Base-by-base conservation (phyloP, 768 basidiomycete species). In the Gloeopeniophorella convolvens region DNA sequence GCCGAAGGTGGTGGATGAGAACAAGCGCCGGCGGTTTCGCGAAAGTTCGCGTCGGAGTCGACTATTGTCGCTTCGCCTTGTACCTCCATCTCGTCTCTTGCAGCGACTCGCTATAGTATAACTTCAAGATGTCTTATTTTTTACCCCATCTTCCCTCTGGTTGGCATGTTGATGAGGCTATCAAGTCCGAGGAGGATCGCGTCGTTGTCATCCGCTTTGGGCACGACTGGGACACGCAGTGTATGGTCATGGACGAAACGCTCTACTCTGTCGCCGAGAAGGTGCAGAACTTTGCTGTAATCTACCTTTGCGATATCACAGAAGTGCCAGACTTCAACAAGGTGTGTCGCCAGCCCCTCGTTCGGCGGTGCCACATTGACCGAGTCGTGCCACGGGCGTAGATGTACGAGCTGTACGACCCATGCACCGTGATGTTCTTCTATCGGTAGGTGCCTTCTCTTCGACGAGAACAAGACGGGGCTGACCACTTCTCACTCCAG, bases 401-500 rank as follows among this genome's bases (percentile, higher is more conserved):
- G 93, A 98, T 97, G 95, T 98, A 98, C 68, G 96, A 98, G 66
- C 70, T 97, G 66, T 99, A 98, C 65, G 95, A 98, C 63, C 83
- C 89, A 1, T 96, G 92, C 66, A 95, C 95, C 3, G 88, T 95
- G 59, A 96, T 95, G 92, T 95, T 96, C 75, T 95, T 96, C 73
- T 96, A 95, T 69, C 83, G 92, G 92, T 94, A 59, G 35, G 85
- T 62, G 32, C 8, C 28, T 30, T 13, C 43, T 51, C 23, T 46
- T 34, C 1, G 20, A 15, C 27, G 15, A 24, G 9, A 42, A 32
- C 5, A 4, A 11, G 3, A 4, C 9, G 15, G n/a, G 6, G 16
- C 42, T 44, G 48, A 41, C 54, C 5, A n/a, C 23, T 24, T 15
- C 21, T 45, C 54, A 59, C 57, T 44, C 50, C 60, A 95, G 94